These are phyloP conservation scores for Rhizopus microsporus DNA, from an alignment of 371 early-diverging fungal genomes.

Conservation along the genomic window DNA sequence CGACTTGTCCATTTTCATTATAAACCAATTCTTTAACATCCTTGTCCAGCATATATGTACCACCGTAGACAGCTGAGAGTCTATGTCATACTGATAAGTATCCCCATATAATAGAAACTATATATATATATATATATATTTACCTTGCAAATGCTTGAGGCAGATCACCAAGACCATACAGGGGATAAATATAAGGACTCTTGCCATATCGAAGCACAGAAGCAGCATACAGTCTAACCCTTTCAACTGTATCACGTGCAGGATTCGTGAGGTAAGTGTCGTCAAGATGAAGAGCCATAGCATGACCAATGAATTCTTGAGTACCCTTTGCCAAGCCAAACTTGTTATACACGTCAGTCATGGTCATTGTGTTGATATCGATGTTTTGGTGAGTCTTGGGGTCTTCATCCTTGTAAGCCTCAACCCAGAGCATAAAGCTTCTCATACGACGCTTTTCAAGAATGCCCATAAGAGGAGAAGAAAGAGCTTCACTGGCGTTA, in stretches of 20 bases:
- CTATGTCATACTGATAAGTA: slow-evolving; percentile 24
- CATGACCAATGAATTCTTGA: slow-evolving; percentile 97
- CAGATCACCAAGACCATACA: slow-evolving; percentile 98
- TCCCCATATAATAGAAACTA: slow-evolving; percentile 2
- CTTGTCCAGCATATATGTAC: slow-evolving; percentile 96
- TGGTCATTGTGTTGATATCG: slow-evolving; percentile 73
- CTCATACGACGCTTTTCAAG: slow-evolving; percentile 96
- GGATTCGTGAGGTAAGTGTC: slow-evolving; percentile 87
- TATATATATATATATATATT: slow-evolving; percentile 14
- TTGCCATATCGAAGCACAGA: slow-evolving; percentile 96
- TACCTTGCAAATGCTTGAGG: slow-evolving; percentile 99
- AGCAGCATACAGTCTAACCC: slow-evolving; percentile 90
- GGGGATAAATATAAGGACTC: slow-evolving; percentile 99
- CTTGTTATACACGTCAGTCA: slow-evolving; percentile 87
- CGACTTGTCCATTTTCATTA: slow-evolving; percentile 74
- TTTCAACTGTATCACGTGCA: slow-evolving; percentile 93
- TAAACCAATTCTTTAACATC: slow-evolving; percentile 87
- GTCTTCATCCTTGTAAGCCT: slow-evolving; percentile 79
- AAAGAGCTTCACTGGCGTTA: slow-evolving; percentile 87
- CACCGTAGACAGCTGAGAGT: slow-evolving; percentile 96
- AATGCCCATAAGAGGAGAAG: slow-evolving; percentile 89
- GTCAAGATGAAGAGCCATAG: slow-evolving; percentile 96
- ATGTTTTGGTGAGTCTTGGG: slow-evolving; percentile 85
- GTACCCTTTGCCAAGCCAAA: slow-evolving; percentile 94
- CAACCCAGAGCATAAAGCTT: slow-evolving; percentile 96